Percentiles rank a stretch among this genome's conserved stretches.
phyloP scores from a whole-genome alignment of 2,329 filamentous ascomycete species.

The Ascochyta pisi region DNA sequence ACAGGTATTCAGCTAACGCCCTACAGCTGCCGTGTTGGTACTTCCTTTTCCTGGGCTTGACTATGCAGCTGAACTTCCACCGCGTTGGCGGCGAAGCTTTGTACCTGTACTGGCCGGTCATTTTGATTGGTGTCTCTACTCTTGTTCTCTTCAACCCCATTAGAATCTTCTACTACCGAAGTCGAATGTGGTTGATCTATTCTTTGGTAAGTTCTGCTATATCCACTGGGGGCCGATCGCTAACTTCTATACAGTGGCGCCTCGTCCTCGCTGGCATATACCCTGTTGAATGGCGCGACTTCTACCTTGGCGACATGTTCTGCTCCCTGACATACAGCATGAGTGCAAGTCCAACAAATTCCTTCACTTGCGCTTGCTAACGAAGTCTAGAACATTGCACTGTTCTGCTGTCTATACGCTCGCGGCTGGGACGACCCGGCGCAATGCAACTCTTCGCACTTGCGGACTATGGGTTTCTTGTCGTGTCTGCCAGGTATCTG shows the following conservation, averaged over 20 bases:
- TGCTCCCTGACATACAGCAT: constrained; percentile 92
- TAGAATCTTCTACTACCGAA: constrained; percentile 75
- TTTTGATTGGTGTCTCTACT: constrained; percentile 74
- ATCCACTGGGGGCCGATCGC: neutral
- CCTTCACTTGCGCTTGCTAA: neutral
- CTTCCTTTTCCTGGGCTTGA: constrained; percentile 75
- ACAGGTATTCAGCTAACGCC: constrained; percentile 13
- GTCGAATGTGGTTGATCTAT: constrained; percentile 84
- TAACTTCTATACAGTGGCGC: constrained; percentile 68
- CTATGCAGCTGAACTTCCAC: constrained; percentile 89
- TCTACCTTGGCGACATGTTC: constrained; percentile 97
- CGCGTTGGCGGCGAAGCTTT: constrained; percentile 69
- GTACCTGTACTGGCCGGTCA: constrained; percentile 85
- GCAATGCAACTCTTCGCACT: constrained; percentile 86
- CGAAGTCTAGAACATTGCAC: constrained; percentile 71
- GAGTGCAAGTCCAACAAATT: constrained; percentile 65
- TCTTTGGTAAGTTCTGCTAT: constrained; percentile 71
- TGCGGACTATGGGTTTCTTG: constrained; percentile 85
- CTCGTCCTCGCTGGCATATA: constrained; percentile 85
- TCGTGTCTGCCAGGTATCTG: constrained; percentile 83
- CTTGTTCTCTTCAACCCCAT: constrained; percentile 77
- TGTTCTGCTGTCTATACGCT: constrained; percentile 96
- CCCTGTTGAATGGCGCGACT: constrained; percentile 95
- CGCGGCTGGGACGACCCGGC: constrained; percentile 73
- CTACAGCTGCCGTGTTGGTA: constrained; percentile 80